phyloP scores from a whole-genome alignment of 306 rosid species.

The Inga oerstediana region DNA sequence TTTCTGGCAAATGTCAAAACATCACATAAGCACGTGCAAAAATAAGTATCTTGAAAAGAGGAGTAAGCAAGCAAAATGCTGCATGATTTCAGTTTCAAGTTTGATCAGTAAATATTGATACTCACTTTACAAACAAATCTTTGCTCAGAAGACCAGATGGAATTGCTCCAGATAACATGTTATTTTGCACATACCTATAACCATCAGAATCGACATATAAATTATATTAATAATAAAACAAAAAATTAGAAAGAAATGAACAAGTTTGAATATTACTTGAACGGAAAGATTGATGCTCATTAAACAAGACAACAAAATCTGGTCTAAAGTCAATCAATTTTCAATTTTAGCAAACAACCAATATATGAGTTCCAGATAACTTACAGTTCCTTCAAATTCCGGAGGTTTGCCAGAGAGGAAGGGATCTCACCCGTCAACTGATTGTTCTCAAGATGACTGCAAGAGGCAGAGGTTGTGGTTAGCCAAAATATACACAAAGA shows the following conservation, averaged over 20 bases:
- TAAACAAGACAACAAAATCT: background rate
- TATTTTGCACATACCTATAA: conserved; percentile 85
- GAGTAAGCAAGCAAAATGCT: background rate
- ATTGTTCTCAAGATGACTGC: conserved; percentile 92
- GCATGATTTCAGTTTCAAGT: conserved; percentile 14
- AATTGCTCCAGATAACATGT: conserved; percentile 74
- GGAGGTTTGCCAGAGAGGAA: conserved; percentile 65
- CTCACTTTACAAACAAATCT: conserved; percentile 69
- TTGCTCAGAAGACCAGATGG: conserved; percentile 66
- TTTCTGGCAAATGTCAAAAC: background rate
- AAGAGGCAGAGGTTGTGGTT: conserved; percentile 42
- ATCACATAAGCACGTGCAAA: background rate
- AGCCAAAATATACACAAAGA: conserved; percentile 32
- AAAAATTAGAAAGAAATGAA: conserved; percentile 5
- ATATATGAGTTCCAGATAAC: conserved; percentile 39
- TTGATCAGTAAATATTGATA: conserved; percentile 24
- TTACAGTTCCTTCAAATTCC: conserved; percentile 85
- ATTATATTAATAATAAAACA: conserved; percentile 12
- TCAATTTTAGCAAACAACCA: conserved; percentile 9
- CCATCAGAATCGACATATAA: conserved; percentile 34
- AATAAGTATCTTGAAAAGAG: background rate
- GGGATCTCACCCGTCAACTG: conserved; percentile 77
- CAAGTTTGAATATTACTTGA: background rate
- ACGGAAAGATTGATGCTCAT: background rate
- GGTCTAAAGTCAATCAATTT: conserved; percentile 7